Conservation (phyloP, 2,329 filamentous ascomycete species). For the Fusarium azukiicola region DNA sequence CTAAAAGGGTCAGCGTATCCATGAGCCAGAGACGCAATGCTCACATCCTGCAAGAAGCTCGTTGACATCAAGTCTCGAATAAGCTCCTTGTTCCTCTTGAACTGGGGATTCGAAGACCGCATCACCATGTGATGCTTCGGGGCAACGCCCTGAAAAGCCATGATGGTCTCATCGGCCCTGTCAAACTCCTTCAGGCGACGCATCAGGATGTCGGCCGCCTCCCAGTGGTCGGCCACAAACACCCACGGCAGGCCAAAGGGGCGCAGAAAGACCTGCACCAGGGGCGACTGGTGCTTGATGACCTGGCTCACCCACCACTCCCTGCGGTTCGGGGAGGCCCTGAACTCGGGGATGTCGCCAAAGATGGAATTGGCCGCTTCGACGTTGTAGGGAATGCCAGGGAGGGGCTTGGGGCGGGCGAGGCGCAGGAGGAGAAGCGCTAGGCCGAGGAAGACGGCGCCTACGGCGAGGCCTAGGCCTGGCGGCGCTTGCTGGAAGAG, state of each 20-base stretch:
- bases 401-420: constrained; percentile 41
- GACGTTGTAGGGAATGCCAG: constrained; percentile 40
- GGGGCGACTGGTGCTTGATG: constrained; percentile 34
- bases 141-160: constrained; percentile 13
- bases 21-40: not conserved
- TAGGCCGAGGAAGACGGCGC: not conserved
- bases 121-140: constrained; percentile 34
- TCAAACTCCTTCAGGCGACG: constrained; percentile 46
- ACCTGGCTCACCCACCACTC: constrained; percentile 38
- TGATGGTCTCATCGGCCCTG: constrained; percentile 6
- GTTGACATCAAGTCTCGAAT: constrained; percentile 45
- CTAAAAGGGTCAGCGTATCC: constrained; percentile 27
- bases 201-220: constrained; percentile 42
- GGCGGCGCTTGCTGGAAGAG: constrained; percentile 6
- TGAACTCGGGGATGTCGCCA: constrained; percentile 40
- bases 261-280: constrained; percentile 41
- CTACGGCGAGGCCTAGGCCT: not conserved
- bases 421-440: constrained; percentile 16
- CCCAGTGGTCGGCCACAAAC: constrained; percentile 41
- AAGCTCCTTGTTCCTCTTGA: constrained; percentile 49
- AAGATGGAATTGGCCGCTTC: constrained; percentile 38
- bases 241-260: constrained; percentile 42
- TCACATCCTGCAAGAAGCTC: constrained; percentile 40
- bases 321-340: constrained; percentile 20
- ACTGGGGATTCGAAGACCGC: constrained; percentile 31